Evolutionary conservation across 2,329 filamentous ascomycete genomes (phyloP).

Genomic region (Colletotrichum phormii): DNA sequence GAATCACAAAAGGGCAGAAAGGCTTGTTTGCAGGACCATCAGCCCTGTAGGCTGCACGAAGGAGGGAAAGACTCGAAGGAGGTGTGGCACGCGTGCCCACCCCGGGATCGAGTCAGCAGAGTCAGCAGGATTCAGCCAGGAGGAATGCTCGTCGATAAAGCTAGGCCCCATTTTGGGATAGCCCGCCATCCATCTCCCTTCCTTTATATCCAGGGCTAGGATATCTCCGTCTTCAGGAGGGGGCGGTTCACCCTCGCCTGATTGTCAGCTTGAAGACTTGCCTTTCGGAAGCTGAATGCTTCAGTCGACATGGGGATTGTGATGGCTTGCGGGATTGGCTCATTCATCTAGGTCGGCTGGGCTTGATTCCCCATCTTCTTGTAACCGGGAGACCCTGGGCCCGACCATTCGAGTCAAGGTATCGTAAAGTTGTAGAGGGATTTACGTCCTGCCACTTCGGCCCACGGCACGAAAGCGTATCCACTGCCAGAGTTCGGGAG

Average conservation of each 20-base stretch:
- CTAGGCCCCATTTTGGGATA: neutral
- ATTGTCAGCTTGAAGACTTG: neutral
- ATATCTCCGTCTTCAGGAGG: neutral
- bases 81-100: neutral
- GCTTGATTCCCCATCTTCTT: neutral
- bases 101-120: neutral
- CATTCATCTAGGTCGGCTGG: neutral
- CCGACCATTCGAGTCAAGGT: neutral
- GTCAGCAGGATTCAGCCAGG: neutral
- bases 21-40: slow-evolving; percentile 7
- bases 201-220: neutral
- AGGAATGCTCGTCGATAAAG: slow-evolving; percentile 4
- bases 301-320: neutral
- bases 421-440: neutral
- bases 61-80: neutral
- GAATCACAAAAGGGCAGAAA: neutral
- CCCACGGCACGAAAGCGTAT: neutral
- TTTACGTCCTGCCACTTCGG: neutral
- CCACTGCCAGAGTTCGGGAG: neutral
- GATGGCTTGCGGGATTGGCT: neutral
- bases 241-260: neutral
- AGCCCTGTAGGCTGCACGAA: slow-evolving; percentile 10
- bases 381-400: neutral
- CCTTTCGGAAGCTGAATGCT: neutral
- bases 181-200: neutral